Evolutionary conservation across 1,284 basidiomycete genomes (phyloP), one percentile per base, ranked within the genome.

Genomic region (Sporisorium sorghi): DNA sequence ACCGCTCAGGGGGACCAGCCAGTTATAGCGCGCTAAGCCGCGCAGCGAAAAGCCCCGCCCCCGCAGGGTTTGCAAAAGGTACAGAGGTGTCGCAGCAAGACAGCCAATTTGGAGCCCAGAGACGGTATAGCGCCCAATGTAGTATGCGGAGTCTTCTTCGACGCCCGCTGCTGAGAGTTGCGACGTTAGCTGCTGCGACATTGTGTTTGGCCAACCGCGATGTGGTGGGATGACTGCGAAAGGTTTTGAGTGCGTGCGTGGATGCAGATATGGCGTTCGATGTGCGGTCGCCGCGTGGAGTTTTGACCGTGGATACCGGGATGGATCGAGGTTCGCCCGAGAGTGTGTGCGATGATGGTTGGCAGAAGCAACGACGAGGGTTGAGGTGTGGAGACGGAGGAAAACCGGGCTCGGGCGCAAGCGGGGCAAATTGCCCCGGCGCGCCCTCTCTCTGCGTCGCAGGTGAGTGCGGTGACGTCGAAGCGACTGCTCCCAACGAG

Each of bases 1-100:
- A 21, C 80, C 79, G 3, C 62, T 19, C 9, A 77, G 5, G 0
- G 82, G 82, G 2, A 76, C 33, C 2, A 73, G 15, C 81, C 81
- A 83, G 71, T 82, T 82, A 57, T 75, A 76, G 11, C 80, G 64
- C 0, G 74, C 76, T 2, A 83, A 46, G 0, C 72, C 69, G 7
- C 76, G 72, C 1, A 83, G 44, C 0, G 57, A 50, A 32, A 82
- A 82, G 5, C 72, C 66, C 0, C 78, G 61, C 2, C 72, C 70
- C 10, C 81, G 72, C 0, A 77, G 14, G 1, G 70, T 39, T 21
- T 73, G 61, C 4, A 83, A 11, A 0, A 77, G 40, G 58, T 80
- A 83, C 12, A 82, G 23, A 1, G 81, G 81, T 3, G 79, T 82
- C 0, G 79, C 81, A 2, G 73, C 72, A 12, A 83, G 58, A 56